Conservation (phyloP, 1,284 basidiomycete species). For the Xerocomus minutiporus region DNA sequence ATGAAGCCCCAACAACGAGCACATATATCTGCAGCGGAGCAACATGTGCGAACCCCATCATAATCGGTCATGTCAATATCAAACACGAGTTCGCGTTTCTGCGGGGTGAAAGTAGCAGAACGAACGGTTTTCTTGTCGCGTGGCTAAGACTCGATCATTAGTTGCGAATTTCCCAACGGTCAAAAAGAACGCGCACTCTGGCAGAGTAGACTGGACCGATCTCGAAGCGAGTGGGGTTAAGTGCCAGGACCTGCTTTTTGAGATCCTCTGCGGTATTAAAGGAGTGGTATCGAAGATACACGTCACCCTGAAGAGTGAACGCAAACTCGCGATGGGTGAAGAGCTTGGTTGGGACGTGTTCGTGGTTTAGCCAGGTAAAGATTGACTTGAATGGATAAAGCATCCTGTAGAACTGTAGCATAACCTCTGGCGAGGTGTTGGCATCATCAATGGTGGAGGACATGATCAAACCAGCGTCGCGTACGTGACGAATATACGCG, state of each 20-base stretch:
- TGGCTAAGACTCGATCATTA: conserved; percentile 51
- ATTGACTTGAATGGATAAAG: conserved; percentile 94
- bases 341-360: conserved; percentile 66
- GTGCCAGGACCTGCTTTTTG: conserved; percentile 81
- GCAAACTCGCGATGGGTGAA: conserved; percentile 95
- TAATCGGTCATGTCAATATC: conserved; percentile 99
- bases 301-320: conserved; percentile 90
- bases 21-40: conserved; percentile 89
- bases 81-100: conserved; percentile 92
- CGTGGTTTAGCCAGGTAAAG: conserved; percentile 94
- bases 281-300: conserved; percentile 94
- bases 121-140: conserved; percentile 87
- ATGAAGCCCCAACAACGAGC: conserved; percentile 94
- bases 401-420: conserved; percentile 88
- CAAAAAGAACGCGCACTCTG: conserved; percentile 52
- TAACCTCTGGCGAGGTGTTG: conserved; percentile 45
- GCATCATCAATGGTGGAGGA: conserved; percentile 11
- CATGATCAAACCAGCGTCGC: neutral
- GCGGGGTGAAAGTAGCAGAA: conserved; percentile 70
- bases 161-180: conserved; percentile 2
- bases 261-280: conserved; percentile 84
- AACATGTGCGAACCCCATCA: conserved; percentile 94
- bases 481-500: conserved; percentile 6
- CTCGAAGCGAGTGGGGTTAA: conserved; percentile 92
- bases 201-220: conserved; percentile 94